A percentile compares a stretch with the other conserved stretches of the same genome.
Conservation (phyloP, 78 protist genomes). For the Dictyostelium brefeldianum region DNA sequence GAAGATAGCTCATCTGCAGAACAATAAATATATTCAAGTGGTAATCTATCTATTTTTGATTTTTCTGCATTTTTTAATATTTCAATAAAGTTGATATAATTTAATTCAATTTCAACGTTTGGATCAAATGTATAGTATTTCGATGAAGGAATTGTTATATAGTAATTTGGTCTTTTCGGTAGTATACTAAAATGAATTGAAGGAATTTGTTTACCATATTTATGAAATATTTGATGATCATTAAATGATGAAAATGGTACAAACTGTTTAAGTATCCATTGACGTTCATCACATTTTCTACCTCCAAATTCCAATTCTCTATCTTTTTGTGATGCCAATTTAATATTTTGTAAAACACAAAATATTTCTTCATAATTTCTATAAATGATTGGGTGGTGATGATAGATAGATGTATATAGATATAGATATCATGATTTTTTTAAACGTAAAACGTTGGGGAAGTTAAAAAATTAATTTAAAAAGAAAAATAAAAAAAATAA, state of each 20-base stretch:
- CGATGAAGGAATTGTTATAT: background rate
- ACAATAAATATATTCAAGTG: constrained; percentile 39
- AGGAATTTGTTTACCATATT: constrained; percentile 3
- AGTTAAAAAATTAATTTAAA: too few relatives aligned
- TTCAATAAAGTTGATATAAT: constrained; percentile 25
- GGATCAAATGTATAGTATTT: constrained; percentile 38
- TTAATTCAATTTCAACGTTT: constrained; percentile 6
- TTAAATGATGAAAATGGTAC: constrained; percentile 16
- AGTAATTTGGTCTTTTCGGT: constrained; percentile 46
- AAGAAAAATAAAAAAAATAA: too few relatives aligned
- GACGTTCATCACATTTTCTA: constrained; percentile 70
- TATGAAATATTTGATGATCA: constrained; percentile 12
- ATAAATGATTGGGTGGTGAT: background rate
- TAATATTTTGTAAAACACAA: constrained; percentile 56
- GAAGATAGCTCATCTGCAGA: background rate
- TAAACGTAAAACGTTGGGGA: too few relatives aligned
- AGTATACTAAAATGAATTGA: background rate
- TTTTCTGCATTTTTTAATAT: constrained; percentile 30
- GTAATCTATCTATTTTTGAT: constrained; percentile 68
- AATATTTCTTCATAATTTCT: constrained; percentile 50
- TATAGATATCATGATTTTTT: too few relatives aligned
- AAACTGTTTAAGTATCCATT: constrained; percentile 70
- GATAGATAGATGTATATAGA: background rate
- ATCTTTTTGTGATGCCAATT: constrained; percentile 40
- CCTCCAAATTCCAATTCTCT: constrained; percentile 69